Conservation (phyloP, 2,329 filamentous ascomycete genomes). For the Akanthomyces uredinophilus region DNA sequence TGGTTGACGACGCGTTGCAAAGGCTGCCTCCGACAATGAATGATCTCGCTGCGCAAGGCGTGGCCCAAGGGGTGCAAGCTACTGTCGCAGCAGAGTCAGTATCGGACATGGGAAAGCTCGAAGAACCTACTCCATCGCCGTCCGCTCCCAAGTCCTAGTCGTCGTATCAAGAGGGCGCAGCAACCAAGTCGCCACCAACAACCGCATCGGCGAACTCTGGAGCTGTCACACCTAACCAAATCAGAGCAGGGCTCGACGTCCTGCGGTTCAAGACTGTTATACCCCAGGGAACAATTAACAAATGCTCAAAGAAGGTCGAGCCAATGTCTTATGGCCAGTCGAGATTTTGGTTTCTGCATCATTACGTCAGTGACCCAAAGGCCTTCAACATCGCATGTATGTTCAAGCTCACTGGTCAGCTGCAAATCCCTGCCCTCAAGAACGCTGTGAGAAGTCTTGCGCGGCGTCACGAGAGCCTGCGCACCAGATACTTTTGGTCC, state of each 20-base stretch:
- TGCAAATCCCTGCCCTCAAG: constrained; percentile 27
- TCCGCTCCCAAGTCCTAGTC: background rate
- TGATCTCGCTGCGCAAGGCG: too few species aligned
- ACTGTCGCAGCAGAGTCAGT: too few species aligned
- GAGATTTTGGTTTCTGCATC: constrained; percentile 22
- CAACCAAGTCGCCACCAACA: too few species aligned
- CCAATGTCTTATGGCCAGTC: constrained; percentile 35
- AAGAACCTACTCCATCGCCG: too few species aligned
- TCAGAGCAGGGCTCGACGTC: too few species aligned
- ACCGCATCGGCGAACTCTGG: too few species aligned
- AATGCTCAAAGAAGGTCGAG: constrained; percentile 14
- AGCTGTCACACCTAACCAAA: background rate
- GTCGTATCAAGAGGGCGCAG: too few species aligned
- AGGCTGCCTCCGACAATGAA: too few species aligned
- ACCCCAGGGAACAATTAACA: too few species aligned
- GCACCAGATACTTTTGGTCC: background rate
- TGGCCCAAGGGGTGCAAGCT: too few species aligned
- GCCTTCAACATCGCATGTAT: constrained; percentile 30
- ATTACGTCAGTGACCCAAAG: background rate
- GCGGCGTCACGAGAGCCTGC: background rate
- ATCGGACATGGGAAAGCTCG: too few species aligned
- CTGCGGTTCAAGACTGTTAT: too few species aligned
- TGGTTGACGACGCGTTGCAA: background rate
- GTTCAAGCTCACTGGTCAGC: constrained; percentile 26
- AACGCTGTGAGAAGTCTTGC: constrained; percentile 29